Base-by-base conservation (phyloP, 768 basidiomycete genomes). In the Hericium erinaceus region DNA sequence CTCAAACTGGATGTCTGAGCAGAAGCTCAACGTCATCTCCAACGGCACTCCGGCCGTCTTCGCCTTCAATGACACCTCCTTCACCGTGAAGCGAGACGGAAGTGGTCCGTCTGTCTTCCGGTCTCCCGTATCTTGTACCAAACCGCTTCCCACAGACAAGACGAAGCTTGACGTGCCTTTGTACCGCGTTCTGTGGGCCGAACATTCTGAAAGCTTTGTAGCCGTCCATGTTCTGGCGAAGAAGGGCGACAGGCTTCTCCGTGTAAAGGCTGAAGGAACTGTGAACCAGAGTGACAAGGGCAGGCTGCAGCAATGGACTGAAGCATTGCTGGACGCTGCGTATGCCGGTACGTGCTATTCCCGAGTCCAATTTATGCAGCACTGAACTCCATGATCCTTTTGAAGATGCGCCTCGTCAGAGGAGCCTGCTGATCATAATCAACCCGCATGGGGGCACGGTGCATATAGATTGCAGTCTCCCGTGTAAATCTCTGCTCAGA, bases 401-500 rank as follows among this genome's bases (percentile, higher is more conserved):
- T 52, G 53, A 10, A 77, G 87, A 80, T 44, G 68, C 80, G n/a
- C 78, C 78, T 62, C 81, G 77, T 20, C 68, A 74, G 52, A 77
- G 84, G 49, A 72, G 74, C 18, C 66, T 95, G 33, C 81, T 83
- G 60, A 77, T 93, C 8, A 66, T 95, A 46, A 76, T 95, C 40
- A 95, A 94, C 68, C 92, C 92, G 9, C 71, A 77, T 56, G 84
- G 92, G 53, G 92, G 92, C n/a, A 77, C 75, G 20, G 91, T 90
- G 66, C 33, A 84, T 74, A 1, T 33, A 33, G 33, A 39, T 20
- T 24, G 41, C 18, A 6, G 16, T 51, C 11, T 48, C 16, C 41
- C 38, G 33, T 39, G 39, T n/a, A 6, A 54, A 56, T 5, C 53
- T 44, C 44, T 54, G 18, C 39, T 38, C 51, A 24, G 55, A 57